Evolutionary conservation across 331 rosid genomes (phyloP).

Genomic region (Malus hybrid): DNA sequence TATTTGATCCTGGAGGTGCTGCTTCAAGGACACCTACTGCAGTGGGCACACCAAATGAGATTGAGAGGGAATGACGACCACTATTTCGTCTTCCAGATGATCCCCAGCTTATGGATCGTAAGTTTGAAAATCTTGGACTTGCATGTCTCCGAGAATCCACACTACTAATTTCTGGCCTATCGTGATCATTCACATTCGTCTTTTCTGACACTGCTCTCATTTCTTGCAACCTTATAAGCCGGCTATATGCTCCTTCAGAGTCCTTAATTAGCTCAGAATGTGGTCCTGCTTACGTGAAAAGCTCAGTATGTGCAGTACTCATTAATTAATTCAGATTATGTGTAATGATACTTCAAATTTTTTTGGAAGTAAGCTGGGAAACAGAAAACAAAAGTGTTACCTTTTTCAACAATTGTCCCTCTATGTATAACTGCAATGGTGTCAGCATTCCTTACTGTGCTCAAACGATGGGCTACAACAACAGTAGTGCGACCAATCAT

Average conservation of each 20-base stretch:
- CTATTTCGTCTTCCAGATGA: conserved; percentile 45
- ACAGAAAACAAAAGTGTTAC: conserved; percentile 14
- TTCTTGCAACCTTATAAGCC: conserved; percentile 64
- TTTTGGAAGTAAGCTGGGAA: not conserved
- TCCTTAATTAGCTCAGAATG: conserved; percentile 41
- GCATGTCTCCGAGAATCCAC: conserved; percentile 33
- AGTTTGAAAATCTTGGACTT: conserved; percentile 27
- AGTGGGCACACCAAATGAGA: conserved; percentile 15
- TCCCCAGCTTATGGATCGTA: conserved; percentile 38
- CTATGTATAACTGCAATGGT: too few species aligned
- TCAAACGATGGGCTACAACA: too few species aligned
- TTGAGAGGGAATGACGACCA: conserved; percentile 38
- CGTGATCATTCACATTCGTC: not conserved
- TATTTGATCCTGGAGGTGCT: conserved; percentile 9
- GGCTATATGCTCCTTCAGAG: conserved; percentile 61
- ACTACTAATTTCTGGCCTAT: not conserved
- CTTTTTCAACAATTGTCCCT: conserved; percentile 32
- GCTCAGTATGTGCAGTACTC: not conserved
- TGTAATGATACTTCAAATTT: not conserved
- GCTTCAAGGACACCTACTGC: conserved; percentile 11
- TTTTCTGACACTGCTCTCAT: conserved; percentile 5
- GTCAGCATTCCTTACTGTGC: too few species aligned
- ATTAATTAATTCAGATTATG: not conserved
- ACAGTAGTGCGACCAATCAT: conserved; percentile 30
- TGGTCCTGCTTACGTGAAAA: conserved; percentile 28